Conservation (phyloP, 2,329 filamentous ascomycete genomes). For the Trichophaea hybrida region DNA sequence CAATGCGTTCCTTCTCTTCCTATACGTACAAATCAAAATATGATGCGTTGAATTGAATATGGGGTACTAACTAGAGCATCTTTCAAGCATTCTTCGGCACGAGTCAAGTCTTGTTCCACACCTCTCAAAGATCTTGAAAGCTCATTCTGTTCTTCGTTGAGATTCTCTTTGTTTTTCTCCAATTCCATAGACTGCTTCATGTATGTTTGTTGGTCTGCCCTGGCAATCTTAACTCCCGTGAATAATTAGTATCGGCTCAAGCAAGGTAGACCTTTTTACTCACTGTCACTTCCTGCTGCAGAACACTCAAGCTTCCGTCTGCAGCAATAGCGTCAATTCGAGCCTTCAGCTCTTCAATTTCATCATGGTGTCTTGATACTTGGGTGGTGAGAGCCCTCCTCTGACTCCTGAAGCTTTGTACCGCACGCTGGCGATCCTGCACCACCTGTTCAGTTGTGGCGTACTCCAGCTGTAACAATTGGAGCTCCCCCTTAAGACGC, state of each 20-base stretch:
- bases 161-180: neutral
- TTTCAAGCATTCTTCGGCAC: neutral
- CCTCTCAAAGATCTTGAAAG: neutral
- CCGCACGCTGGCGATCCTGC: slow-evolving; percentile 32
- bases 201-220: neutral
- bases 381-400: slow-evolving; percentile 47
- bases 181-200: neutral
- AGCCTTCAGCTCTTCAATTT: slow-evolving; percentile 51
- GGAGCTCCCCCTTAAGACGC: slow-evolving; percentile 39
- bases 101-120: neutral
- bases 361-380: slow-evolving; percentile 40
- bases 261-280: neutral
- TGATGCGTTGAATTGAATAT: neutral
- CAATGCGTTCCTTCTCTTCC: neutral
- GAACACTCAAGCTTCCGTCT: slow-evolving; percentile 48
- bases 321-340: slow-evolving; percentile 44
- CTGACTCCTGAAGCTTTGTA: slow-evolving; percentile 39
- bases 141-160: slow-evolving; percentile 3
- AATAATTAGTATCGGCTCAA: neutral
- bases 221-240: neutral
- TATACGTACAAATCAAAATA: neutral
- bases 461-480: slow-evolving; percentile 38
- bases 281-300: slow-evolving; percentile 45
- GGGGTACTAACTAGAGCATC: neutral
- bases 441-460: slow-evolving; percentile 36